Percentiles rank a stretch among this genome's conserved stretches.
These are phyloP conservation scores for Dicorynia guianensis DNA, from an alignment of 306 rosid genomes.

Conservation along the genomic window DNA sequence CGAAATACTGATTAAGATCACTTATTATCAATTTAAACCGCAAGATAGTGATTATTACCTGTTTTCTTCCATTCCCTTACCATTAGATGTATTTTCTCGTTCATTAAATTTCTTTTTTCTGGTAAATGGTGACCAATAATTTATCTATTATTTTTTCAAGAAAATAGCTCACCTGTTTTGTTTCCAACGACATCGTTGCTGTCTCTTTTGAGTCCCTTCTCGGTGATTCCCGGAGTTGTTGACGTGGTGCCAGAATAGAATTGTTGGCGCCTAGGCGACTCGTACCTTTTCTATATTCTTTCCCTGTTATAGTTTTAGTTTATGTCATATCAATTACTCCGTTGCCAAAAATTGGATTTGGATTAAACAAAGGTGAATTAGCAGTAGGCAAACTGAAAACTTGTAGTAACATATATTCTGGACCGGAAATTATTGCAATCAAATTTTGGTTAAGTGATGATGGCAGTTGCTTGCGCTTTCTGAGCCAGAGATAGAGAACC, in stretches of 20 bases:
- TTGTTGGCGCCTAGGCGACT: conserved; percentile 2
- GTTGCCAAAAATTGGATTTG: background rate
- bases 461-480: background rate
- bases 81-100: background rate
- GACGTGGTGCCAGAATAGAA: conserved; percentile 51
- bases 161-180: conserved; percentile 38
- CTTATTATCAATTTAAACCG: conserved; percentile 18
- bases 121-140: background rate
- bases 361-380: conserved; percentile 24
- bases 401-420: conserved; percentile 8
- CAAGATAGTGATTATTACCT: conserved; percentile 1
- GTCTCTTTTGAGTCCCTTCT: conserved; percentile 50
- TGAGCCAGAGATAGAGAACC: conserved; percentile 1
- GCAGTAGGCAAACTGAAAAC: conserved; percentile 7
- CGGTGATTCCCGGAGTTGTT: conserved; percentile 37
- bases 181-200: conserved; percentile 32
- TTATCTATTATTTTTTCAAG: background rate
- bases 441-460: background rate
- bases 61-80: conserved; percentile 13
- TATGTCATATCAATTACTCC: background rate
- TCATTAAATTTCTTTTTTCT: background rate
- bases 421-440: too few species aligned
- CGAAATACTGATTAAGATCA: background rate
- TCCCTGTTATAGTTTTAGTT: background rate
- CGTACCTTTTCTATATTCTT: background rate